Base-by-base conservation (phyloP, 306 rosid genomes). In the Cotoneaster glaucophyllus region DNA sequence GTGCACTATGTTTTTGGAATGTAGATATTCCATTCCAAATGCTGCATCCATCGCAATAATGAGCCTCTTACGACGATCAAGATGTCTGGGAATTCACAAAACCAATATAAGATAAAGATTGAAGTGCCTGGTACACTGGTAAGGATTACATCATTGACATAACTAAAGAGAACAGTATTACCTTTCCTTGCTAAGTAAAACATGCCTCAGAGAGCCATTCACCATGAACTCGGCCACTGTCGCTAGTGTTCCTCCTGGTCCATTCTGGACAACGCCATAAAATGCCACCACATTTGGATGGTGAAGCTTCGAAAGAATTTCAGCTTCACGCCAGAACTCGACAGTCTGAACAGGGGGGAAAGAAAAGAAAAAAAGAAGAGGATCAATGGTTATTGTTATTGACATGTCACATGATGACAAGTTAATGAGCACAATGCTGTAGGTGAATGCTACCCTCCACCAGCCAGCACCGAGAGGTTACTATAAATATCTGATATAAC, bases 41-140 rank as follows among this genome's bases (percentile, higher is more conserved):
- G 98, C 96, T 50, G 96, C 98, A 80, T 93, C 98, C 96, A 90
- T 93, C 48, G 98, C 96, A 84, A 93, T 93, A 66, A 93, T 87
- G 80, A 93, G 85, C 70, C 91, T 82, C 88, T 90, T 93, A 59
- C 98, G 95, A 76, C 90, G 91, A 83, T 93, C 98, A 62, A 93
- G 90, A 80, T 82, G 77, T 91, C 96, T 93, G 81, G 67, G 82
- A 29, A 71, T 54, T 54, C 69, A 72, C 64, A 45, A 71, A 77
- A 77, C 44, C 69, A 61, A 67, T 45, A 61, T n/a, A 69, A 66
- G 54, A 67, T 57, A 53, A 70, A 67, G n/a, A 56, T 32, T 72
- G 82, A 11, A 65, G 68, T 29, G 67, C 74, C 68, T 6, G 13
- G 34, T 50, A 69, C 18, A 62, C 67, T 77, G 71, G 44, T 77